phyloP scores from a whole-genome alignment of 2,329 filamentous ascomycete genomes.

The Cladosporium sp. region DNA sequence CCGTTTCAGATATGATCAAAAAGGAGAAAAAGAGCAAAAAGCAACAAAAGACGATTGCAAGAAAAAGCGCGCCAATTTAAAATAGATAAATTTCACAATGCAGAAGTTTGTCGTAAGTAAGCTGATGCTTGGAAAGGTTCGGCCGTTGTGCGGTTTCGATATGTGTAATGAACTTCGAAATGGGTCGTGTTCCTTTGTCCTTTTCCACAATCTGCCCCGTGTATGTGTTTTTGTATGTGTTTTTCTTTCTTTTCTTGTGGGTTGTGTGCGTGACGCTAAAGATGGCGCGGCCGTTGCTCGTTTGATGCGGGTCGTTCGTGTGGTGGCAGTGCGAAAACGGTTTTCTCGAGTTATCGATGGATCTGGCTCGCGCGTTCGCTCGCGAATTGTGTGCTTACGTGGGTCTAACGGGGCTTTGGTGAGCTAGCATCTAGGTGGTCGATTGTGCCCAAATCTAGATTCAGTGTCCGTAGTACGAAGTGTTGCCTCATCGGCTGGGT shows the following conservation, averaged over 20 bases:
- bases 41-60: neutral
- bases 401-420: neutral
- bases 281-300: neutral
- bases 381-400: neutral
- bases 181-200: neutral
- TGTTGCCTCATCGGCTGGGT: neutral
- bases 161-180: neutral
- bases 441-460: neutral
- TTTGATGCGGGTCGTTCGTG: neutral
- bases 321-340: neutral
- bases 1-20: neutral
- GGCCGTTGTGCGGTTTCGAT: neutral
- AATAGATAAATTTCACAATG: neutral
- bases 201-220: neutral
- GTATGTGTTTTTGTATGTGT: neutral
- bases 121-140: neutral
- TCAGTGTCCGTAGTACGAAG: neutral
- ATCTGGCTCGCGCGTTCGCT: neutral
- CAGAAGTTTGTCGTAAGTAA: neutral
- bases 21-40: neutral
- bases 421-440: neutral
- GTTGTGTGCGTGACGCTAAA: neutral
- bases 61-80: neutral
- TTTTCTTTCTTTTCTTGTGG: neutral
- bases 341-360: neutral